These are phyloP conservation scores for Ogataea populi-albae DNA, from an alignment of 805 yeast species.

Conservation along the genomic window DNA sequence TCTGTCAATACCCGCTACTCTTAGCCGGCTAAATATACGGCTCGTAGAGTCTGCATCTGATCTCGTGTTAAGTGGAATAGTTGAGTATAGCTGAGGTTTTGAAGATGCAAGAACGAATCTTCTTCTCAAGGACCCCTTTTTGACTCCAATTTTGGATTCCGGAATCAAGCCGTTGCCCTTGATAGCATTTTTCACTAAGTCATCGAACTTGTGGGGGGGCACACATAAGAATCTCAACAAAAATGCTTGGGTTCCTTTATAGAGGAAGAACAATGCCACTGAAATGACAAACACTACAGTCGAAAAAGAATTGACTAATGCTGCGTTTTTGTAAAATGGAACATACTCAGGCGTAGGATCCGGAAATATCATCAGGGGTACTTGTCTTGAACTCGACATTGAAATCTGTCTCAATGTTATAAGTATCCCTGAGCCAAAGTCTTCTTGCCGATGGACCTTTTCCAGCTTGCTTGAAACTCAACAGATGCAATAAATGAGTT, in stretches of 20 bases:
- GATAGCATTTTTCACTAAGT: slow-evolving; percentile 21
- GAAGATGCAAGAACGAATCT: slow-evolving; percentile 31
- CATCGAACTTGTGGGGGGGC: slow-evolving; percentile 30
- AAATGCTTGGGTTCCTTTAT: slow-evolving; percentile 20
- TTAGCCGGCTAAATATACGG: slow-evolving; percentile 12
- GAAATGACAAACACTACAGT: slow-evolving; percentile 6
- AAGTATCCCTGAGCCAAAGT: too few species aligned
- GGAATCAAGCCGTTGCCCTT: slow-evolving; percentile 19
- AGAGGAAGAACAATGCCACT: slow-evolving; percentile 11
- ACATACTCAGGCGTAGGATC: slow-evolving; percentile 3
- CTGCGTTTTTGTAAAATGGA: slow-evolving; percentile 12
- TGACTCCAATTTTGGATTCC: slow-evolving; percentile 24
- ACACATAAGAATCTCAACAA: slow-evolving; percentile 23
- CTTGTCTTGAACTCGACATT: too few species aligned
- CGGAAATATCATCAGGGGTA: slow-evolving; percentile 18
- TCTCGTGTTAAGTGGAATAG: slow-evolving; percentile 28
- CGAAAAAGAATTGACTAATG: slow-evolving; percentile 8
- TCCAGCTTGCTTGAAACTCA: too few species aligned
- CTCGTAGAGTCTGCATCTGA: slow-evolving; percentile 15
- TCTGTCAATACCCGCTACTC: slow-evolving; percentile 30
- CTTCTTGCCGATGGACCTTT: too few species aligned
- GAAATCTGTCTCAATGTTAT: too few species aligned
- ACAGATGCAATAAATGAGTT: too few species aligned
- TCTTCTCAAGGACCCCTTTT: slow-evolving; percentile 29
- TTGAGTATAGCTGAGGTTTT: slow-evolving; percentile 34